Percentiles rank a stretch among this genome's conserved stretches.
These are phyloP conservation scores for Aspergillus carlsbadensis DNA, from an alignment of 495 filamentous ascomycete genomes.

Conservation along the genomic window DNA sequence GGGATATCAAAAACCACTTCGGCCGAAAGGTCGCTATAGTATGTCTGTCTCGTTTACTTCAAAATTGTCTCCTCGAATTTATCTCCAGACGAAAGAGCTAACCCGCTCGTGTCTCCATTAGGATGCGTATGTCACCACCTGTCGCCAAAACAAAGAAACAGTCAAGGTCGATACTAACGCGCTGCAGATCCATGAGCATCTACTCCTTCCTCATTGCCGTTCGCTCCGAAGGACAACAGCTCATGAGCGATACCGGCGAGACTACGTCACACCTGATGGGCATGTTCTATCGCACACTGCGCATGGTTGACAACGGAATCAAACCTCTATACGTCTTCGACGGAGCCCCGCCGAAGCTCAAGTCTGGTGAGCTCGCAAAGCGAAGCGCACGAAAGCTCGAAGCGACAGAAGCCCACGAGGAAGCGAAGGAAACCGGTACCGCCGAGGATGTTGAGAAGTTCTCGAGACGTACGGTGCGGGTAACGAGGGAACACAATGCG, in stretches of 20 bases:
- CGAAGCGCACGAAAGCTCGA: slow-evolving; percentile 88
- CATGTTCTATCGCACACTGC: slow-evolving; percentile 97
- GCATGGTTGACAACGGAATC: slow-evolving; percentile 98
- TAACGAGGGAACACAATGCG: slow-evolving; percentile 93
- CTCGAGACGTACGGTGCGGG: slow-evolving; percentile 86
- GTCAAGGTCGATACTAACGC: slow-evolving; percentile 17
- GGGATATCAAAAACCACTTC: slow-evolving; percentile 98
- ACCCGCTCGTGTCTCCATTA: slow-evolving; percentile 29
- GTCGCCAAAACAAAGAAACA: neutral
- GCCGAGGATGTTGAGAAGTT: slow-evolving; percentile 98
- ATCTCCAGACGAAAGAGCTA: slow-evolving; percentile 10
- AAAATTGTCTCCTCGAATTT: neutral
- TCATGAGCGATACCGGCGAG: slow-evolving; percentile 89
- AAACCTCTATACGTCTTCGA: slow-evolving; percentile 99
- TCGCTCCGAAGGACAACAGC: slow-evolving; percentile 91
- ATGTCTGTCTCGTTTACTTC: slow-evolving; percentile 32
- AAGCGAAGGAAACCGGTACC: slow-evolving; percentile 96
- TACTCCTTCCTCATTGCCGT: slow-evolving; percentile 98
- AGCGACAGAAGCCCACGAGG: slow-evolving; percentile 82
- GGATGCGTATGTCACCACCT: slow-evolving; percentile 73
- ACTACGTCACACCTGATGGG: slow-evolving; percentile 98
- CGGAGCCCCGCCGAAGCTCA: slow-evolving; percentile 92
- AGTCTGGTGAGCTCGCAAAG: slow-evolving; percentile 93
- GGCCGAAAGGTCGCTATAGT: slow-evolving; percentile 96
- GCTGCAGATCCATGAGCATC: slow-evolving; percentile 88